These are phyloP conservation scores for Citrus mangshanensis DNA, from an alignment of 345 rosid species.

Conservation along the genomic window DNA sequence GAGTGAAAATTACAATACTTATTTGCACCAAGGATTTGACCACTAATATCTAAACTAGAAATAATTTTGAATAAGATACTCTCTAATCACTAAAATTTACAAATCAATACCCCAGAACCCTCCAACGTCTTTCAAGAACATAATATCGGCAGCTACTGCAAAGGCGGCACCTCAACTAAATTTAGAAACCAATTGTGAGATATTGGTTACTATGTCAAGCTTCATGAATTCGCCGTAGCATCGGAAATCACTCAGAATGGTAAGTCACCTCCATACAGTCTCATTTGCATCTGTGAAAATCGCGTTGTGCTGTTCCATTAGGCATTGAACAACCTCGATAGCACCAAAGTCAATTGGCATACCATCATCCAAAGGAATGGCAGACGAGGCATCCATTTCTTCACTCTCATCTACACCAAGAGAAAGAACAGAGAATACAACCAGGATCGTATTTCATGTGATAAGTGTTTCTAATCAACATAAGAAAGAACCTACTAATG, in stretches of 20 bases:
- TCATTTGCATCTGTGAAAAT: conserved; percentile 86
- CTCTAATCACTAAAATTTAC: conserved; percentile 14
- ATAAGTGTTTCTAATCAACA: neutral
- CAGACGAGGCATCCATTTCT: conserved; percentile 57
- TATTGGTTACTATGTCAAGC: neutral
- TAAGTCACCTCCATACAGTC: conserved; percentile 58
- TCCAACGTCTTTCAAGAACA: conserved; percentile 4
- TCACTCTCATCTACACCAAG: conserved; percentile 64
- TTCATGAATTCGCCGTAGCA: neutral
- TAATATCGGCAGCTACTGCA: neutral
- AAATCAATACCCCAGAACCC: conserved; percentile 4
- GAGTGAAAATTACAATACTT: neutral
- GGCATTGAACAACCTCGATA: conserved; percentile 76
- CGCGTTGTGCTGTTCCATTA: conserved; percentile 84
- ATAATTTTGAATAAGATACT: neutral
- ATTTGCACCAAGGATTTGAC: neutral
- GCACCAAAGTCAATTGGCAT: conserved; percentile 67
- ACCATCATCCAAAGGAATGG: conserved; percentile 79
- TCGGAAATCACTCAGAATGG: neutral
- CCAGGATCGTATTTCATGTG: neutral
- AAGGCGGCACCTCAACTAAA: neutral
- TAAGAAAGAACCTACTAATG: neutral
- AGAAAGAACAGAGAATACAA: neutral
- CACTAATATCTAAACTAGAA: neutral
- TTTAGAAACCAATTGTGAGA: neutral